Evolutionary conservation across 2,329 filamentous ascomycete species (phyloP).

Genomic region (Pseudodiploospora longispora): DNA sequence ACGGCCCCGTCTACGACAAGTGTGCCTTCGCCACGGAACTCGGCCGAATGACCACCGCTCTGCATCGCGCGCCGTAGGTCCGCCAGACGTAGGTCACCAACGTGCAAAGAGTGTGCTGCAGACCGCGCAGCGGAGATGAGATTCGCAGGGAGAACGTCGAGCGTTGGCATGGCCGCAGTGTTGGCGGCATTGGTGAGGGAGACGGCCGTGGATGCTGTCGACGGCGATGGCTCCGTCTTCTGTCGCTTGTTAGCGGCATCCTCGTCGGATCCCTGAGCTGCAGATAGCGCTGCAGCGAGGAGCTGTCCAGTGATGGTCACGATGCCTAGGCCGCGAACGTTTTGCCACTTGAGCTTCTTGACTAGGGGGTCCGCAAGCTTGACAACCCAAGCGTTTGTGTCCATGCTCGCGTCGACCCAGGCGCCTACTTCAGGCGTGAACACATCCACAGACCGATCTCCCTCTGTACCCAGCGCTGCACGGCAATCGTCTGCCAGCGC

Average conservation of each 20-base stretch:
- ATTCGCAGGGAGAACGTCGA: constrained; percentile 47
- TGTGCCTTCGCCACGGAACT: constrained; percentile 89
- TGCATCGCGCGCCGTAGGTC: constrained; percentile 83
- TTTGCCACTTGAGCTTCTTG: constrained; percentile 88
- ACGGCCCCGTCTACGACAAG: constrained; percentile 83
- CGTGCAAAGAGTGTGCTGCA: constrained; percentile 80
- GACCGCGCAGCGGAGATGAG: constrained; percentile 67
- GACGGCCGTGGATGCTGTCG: constrained; percentile 19
- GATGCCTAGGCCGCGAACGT: constrained; percentile 79
- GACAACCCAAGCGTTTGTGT: constrained; percentile 95
- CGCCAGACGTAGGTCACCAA: constrained; percentile 83
- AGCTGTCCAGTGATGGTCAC: constrained; percentile 80
- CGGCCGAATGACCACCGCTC: constrained; percentile 71
- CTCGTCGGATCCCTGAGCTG: constrained; percentile 37
- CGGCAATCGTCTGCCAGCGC: constrained; percentile 73
- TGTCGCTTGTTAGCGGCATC: constrained; percentile 39
- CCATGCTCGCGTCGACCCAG: constrained; percentile 81
- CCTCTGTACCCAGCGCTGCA: constrained; percentile 48
- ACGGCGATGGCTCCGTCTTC: constrained; percentile 32
- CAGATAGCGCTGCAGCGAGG: constrained; percentile 30
- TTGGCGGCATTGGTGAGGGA: constrained; percentile 13
- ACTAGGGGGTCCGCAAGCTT: constrained; percentile 80
- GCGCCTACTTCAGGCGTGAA: constrained; percentile 72
- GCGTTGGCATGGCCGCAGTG: constrained; percentile 33
- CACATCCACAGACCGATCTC: constrained; percentile 55